Conservation (phyloP, 2,329 filamentous ascomycete species). For the Penicillium brasilianum region DNA sequence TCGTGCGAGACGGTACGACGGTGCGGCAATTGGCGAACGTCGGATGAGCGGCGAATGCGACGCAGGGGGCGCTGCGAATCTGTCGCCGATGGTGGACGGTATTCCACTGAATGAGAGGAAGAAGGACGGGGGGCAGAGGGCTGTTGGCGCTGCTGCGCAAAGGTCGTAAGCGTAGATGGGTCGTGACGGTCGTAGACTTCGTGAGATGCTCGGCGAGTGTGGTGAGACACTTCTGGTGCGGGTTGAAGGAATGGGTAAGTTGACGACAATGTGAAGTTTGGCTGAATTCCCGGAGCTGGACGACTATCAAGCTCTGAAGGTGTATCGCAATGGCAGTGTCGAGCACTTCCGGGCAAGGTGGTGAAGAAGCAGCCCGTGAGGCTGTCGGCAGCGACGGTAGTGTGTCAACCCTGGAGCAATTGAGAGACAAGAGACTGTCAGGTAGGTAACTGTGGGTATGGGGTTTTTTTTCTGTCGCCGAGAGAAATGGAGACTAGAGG, state of each 20-base stretch:
- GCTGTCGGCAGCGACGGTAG: conserved; percentile 4
- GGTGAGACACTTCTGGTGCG: conserved; percentile 51
- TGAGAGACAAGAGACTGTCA: conserved; percentile 15
- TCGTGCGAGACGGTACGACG: conserved; percentile 53
- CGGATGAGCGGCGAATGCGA: conserved; percentile 57
- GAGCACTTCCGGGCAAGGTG: conserved; percentile 4
- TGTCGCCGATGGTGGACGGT: conserved; percentile 59
- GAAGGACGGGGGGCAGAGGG: conserved; percentile 48
- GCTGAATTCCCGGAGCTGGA: conserved; percentile 23
- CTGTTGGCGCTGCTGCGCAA: conserved; percentile 54
- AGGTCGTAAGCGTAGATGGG: conserved; percentile 50
- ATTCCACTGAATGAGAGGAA: conserved; percentile 51
- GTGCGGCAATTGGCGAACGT: conserved; percentile 49
- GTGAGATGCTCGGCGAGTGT: conserved; percentile 51
- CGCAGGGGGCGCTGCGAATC: conserved; percentile 59
- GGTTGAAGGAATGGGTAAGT: conserved; percentile 31
- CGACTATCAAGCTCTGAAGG: conserved; percentile 14
- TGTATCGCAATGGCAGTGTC: conserved; percentile 23
- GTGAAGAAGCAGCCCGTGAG: conserved; percentile 7
- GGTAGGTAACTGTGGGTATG: neutral
- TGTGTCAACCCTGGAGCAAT: conserved; percentile 11
- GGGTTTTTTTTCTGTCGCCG: neutral
- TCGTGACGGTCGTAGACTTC: conserved; percentile 62
- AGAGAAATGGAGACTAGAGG: conserved; percentile 14
- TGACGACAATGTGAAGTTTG: conserved; percentile 43